Evolutionary conservation across 2,329 filamentous ascomycete genomes (phyloP), one percentile per base, ranked within the genome.

Genomic region (Cylindrodendrum hubeiense): DNA sequence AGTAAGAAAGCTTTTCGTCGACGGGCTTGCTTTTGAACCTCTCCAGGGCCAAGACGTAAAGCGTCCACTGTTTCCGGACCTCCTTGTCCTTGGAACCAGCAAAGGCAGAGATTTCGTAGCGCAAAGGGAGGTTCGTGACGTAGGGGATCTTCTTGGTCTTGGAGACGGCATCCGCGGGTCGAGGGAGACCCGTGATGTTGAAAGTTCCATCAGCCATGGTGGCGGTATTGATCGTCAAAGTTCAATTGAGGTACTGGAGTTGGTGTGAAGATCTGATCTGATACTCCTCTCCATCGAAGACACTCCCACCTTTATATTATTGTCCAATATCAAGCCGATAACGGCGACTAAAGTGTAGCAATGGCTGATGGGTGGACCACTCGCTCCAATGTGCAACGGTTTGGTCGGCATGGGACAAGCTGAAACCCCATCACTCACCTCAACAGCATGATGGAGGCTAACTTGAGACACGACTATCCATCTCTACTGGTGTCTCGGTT

Each of bases 1-100:
- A 67, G 21, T 67, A 67, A 6, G 64, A 67, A 12, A 67, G 44
- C 50, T 56, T 64, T 10, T 67, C 34, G 5, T 67, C 44, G 3
- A 67, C 64, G 2, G 46, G 17, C 34, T 44, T 39, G 10, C 7
- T 19, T 50, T 67, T 67, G 50, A 67, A 67, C 3, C 8, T 49
- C 4, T 64, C 50, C 43, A 67, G 13, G 1, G 60, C 64, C 1
- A 60, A 34, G 28, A 64, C 37, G 21, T 56, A 67, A 2, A 67
- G 55, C 4, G 64, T 64, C 44, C 64, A 67, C 33, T 67, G 60
- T n/a, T 56, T 56, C 5, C 19, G 13, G 41, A 37, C 26, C n/a
- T 55, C 37, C 8, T 47, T 26, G 17, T 26, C 22, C 44, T 26
- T 28, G 5, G 44, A 26, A 3, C 22, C 13, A 12, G 50, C 41